Base-by-base conservation (phyloP, 2,329 filamentous ascomycete species). In the Cordyceps tenuipes region DNA sequence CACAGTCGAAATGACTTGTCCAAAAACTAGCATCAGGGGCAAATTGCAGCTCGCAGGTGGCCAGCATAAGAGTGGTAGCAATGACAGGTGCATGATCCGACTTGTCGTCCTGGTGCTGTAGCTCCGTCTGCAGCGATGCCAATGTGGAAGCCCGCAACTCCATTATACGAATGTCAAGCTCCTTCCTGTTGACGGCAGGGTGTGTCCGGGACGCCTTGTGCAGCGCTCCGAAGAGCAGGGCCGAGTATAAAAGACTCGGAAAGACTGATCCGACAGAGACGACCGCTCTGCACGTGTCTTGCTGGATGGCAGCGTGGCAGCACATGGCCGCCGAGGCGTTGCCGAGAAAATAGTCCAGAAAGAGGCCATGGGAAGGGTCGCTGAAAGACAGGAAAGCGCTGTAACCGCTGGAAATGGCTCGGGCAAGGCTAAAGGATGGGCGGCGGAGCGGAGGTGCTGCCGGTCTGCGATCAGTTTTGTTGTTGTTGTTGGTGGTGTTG, bases 401-500 rank as follows among this genome's bases (percentile, higher is more conserved):
- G 2, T 23, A 43, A 9, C 46, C 34, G 10, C 34, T 26, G 2
- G 21, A 31, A 13, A 50, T 10, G 23, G 3, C 19, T 2, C 31
- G 21, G 13, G 2, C 1, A 4, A 23, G 36, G 39, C 15, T 43
- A 15, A 36, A 36, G 34, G 10, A 12, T 7, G 21, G 36, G 21
- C 21, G 21, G 21, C 43, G 36, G 23, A 23, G 23, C 15, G 17
- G 21, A 10, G 21, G 2, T 3, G 46, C 23, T 19, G 29, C 29
- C 5, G n/a, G 36, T n/a, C 12, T n/a, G 46, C 15, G 19, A 2
- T 49, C 13, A 4, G 6, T 53, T 23, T 29, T 29, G 29, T 57
- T 61, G 23, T 57, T 61, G 36, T 67, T n/a, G n/a, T n/a, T n/a
- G n/a, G n/a, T n/a, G n/a, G n/a, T 29, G 29, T 57, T 61, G 23